phyloP scores from a whole-genome alignment of 768 basidiomycete genomes.

The Lentinula boryana region DNA sequence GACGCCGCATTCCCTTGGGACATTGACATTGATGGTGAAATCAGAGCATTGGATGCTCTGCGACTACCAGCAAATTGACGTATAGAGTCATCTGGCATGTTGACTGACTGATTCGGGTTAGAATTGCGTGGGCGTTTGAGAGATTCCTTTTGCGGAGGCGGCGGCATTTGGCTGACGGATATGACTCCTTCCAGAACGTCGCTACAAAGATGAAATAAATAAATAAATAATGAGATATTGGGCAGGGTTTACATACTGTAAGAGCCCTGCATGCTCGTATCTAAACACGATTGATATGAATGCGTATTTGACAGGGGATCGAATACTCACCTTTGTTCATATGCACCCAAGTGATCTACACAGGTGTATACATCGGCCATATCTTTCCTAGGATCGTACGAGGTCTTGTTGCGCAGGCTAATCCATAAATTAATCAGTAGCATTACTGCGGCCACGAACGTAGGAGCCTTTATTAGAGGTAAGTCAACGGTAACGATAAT shows the following conservation, averaged over 20 bases:
- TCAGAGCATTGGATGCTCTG: background rate
- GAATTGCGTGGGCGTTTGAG: background rate
- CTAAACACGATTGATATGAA: background rate
- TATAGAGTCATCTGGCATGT: background rate
- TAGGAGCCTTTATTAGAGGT: background rate
- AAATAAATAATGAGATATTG: background rate
- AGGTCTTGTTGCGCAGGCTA: background rate
- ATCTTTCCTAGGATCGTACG: slow-evolving; percentile 3
- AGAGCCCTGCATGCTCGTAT: slow-evolving; percentile 1
- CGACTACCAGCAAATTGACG: slow-evolving; percentile 2
- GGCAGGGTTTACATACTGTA: background rate
- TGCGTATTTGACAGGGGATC: background rate
- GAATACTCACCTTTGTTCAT: background rate
- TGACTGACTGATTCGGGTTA: background rate
- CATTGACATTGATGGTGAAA: background rate
- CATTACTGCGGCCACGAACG: slow-evolving; percentile 1
- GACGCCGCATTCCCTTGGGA: background rate
- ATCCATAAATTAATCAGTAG: slow-evolving; percentile 4
- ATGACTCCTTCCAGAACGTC: slow-evolving; percentile 3
- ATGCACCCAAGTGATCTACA: background rate
- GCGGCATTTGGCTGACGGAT: slow-evolving; percentile 1
- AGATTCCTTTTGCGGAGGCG: background rate
- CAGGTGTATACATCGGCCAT: slow-evolving; percentile 1
- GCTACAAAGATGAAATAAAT: background rate
- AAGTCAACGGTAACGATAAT: background rate